Evolutionary conservation across 768 basidiomycete genomes (phyloP), one percentile per base, ranked within the genome.

Genomic region (Collybiopsis confluens): DNA sequence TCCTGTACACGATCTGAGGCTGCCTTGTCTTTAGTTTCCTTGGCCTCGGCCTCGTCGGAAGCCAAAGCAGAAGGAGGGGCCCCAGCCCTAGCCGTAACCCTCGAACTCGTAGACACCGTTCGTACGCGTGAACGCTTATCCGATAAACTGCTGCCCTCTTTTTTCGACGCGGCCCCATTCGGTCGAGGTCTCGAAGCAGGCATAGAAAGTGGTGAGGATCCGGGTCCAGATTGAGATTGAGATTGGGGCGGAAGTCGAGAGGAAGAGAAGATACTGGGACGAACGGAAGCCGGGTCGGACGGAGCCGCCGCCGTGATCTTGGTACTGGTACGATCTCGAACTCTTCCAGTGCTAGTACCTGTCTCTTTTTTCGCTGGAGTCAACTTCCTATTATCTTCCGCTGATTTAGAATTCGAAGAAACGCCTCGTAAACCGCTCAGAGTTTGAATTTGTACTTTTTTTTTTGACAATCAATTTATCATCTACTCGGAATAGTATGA

Each of bases 391-490:
- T 30, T 16, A n/a, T n/a, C n/a, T n/a, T n/a, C n/a, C n/a, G n/a
- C n/a, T n/a, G n/a, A n/a, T n/a, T n/a, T n/a, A n/a, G 42, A 36
- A 33, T 5, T 33, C 40, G 16, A 24, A 21, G 23, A n/a, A 7
- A 27, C 15, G 35, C 21, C 43, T 18, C 28, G 37, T 20, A 38
- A 20, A 40, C 8, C 59, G 15, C 48, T 58, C 3, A 60, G 53
- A 8, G 56, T 60, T 30, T 68, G 61, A 18, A 67, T 54, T 62
- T 64, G 58, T 9, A 60, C 66, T 70, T 52, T 27, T 37, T n/a
- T 2, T 24, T 5, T n/a, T 5, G 9, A 51, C 27, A 24, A 13
- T 24, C 20, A 36, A n/a, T n/a, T n/a, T n/a, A n/a, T n/a, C n/a
- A n/a, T n/a, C n/a, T n/a, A 24, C 46, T 27, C 55, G 24, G 33